Base-by-base conservation (phyloP, 2,329 filamentous ascomycete species). In the Botrytis squamosa region DNA sequence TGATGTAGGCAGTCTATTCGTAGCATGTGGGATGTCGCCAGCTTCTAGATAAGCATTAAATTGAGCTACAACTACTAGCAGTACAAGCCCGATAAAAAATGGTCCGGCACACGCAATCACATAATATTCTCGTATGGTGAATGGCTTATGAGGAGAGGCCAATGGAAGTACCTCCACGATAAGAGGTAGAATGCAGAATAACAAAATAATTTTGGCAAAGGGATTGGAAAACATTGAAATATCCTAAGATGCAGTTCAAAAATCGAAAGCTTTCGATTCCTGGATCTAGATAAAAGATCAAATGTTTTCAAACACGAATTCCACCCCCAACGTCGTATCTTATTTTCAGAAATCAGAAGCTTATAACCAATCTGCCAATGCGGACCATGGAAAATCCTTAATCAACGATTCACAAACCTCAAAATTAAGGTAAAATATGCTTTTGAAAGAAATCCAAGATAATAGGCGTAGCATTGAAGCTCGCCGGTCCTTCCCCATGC, bases 381-480 rank as follows among this genome's bases (percentile, higher is more conserved):
- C 14, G 12, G 6, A 29, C 7, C 14, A 18, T 1, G 6, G 52
- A 57, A 57, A 6, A 55, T 3, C n/a, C n/a, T 55, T 40, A 0
- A 62, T 18, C 7, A 10, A 18, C 18, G 14, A 36, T 40, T 20
- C 2, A 0, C 6, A 4, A 5, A 36, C 3, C 8, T 67, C 22
- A 0, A 22, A 8, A n/a, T 36, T 57, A 71, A 3, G 70, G 64
- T 33, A 73, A 46, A n/a, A 25, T 18, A 67, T 75, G 46, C 3
- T 74, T 33, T 18, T 70, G 55, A 44, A 75, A 75, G 36, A 70
- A 75, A 9, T 74, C 64, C 49, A 75, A 33, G 40, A 75, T 75
- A 20, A 75, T 71, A 7, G 69, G 49, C 3, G 74, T 74, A 16
- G 74, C 74, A 70, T 75, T 72, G 38, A 74, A 75, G 4, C 60